Conservation (phyloP, 495 filamentous ascomycete species). For the Trichocladium antarcticum region DNA sequence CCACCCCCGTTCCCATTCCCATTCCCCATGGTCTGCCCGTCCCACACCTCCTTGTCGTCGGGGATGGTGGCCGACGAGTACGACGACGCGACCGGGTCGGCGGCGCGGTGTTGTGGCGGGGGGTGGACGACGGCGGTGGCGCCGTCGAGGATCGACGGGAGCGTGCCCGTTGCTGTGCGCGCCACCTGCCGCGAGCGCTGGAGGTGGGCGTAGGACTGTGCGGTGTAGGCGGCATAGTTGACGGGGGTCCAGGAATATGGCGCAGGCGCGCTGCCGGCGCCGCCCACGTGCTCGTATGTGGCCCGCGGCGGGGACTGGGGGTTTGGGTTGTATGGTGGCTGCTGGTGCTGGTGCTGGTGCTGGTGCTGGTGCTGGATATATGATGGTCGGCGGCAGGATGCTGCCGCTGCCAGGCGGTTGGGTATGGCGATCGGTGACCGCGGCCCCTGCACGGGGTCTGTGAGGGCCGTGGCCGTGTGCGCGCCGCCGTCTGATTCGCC, state of each 20-base stretch:
- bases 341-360: not conserved
- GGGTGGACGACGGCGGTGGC: conserved; percentile 16
- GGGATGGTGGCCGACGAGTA: not conserved
- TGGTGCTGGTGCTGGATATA: not conserved
- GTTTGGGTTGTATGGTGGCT: not conserved
- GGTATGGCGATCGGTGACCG: not conserved
- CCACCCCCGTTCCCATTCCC: not conserved
- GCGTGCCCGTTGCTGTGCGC: conserved; percentile 1
- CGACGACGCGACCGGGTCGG: conserved; percentile 1
- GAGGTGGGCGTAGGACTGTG: conserved; percentile 15
- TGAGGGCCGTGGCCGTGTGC: conserved; percentile 24
- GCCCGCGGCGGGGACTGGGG: not conserved
- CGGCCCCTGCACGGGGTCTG: conserved; percentile 16
- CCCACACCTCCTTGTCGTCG: conserved; percentile 12
- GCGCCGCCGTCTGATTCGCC: conserved; percentile 26
- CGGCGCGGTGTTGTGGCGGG: not conserved
- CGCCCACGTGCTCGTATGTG: not conserved
- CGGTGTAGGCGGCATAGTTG: conserved; percentile 22
- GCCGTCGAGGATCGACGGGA: conserved; percentile 19
- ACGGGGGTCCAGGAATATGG: conserved; percentile 10
- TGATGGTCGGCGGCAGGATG: not conserved
- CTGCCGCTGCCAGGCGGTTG: not conserved
- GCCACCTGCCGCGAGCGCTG: conserved; percentile 5
- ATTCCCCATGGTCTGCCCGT: not conserved
- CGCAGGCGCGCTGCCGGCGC: not conserved